A percentile compares a stretch with the other conserved stretches of the same genome.
These are phyloP conservation scores for Aspergillus fructus DNA, from an alignment of 2,329 filamentous ascomycete genomes.

Conservation along the genomic window DNA sequence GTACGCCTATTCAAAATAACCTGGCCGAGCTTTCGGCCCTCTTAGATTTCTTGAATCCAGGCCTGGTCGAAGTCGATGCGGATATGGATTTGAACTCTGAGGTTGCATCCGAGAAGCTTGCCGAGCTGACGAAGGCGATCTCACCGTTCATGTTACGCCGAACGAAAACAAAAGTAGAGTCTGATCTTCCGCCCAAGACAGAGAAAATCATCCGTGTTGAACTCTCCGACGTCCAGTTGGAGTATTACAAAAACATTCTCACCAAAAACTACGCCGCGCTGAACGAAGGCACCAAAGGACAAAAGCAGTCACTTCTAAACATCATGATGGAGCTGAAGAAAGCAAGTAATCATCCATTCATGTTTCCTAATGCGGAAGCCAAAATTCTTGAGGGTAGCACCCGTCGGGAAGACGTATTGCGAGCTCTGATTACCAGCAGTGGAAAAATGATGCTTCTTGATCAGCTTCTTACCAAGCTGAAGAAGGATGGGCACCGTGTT, in stretches of 20 bases:
- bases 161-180: conserved; percentile 96
- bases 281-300: conserved; percentile 83
- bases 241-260: conserved; percentile 98
- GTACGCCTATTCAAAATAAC: conserved; percentile 96
- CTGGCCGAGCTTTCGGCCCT: conserved; percentile 87
- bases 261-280: conserved; percentile 94
- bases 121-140: conserved; percentile 80
- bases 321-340: conserved; percentile 99
- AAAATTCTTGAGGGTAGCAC: conserved; percentile 78
- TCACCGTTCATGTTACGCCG: conserved; percentile 92
- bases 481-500: conserved; percentile 89
- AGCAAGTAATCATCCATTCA: conserved; percentile 96
- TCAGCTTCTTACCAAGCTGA: conserved; percentile 89
- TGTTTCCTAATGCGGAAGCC: conserved; percentile 93
- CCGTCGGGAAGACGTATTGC: conserved; percentile 84
- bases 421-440: conserved; percentile 91
- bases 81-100: conserved; percentile 81
- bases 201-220: conserved; percentile 99
- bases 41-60: conserved; percentile 97
- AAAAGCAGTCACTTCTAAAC: conserved; percentile 93
- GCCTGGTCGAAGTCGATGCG: conserved; percentile 84
- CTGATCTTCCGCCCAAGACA: conserved; percentile 91
- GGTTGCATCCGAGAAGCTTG: conserved; percentile 82
- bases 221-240: conserved; percentile 90
- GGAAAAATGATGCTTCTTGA: conserved; percentile 99